A percentile compares a stretch with the other conserved stretches of the same genome.
These are phyloP conservation scores for Orbilia ellipsospora DNA, from an alignment of 2,329 filamentous ascomycete genomes.

Conservation along the genomic window DNA sequence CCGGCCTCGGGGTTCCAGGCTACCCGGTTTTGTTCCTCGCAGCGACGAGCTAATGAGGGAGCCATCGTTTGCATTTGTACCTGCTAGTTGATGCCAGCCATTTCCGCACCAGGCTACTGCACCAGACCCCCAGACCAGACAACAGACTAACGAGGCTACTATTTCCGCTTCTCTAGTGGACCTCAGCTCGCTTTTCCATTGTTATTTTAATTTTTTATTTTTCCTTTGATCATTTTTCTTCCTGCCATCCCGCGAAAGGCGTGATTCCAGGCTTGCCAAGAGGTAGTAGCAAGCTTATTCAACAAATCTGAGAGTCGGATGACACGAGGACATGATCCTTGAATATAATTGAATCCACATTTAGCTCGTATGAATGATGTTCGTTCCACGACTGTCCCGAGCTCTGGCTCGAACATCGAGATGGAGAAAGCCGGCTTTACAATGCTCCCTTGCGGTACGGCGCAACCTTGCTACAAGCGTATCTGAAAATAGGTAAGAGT, in stretches of 20 bases:
- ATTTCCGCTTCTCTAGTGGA: not conserved
- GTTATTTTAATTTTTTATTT: slow-evolving; percentile 1
- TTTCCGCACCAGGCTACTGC: no score
- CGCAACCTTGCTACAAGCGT: slow-evolving; percentile 41
- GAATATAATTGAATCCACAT: slow-evolving; percentile 5
- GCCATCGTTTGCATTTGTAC: no score
- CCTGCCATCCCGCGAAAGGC: slow-evolving; percentile 3
- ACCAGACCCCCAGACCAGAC: no score
- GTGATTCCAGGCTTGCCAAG: slow-evolving; percentile 22
- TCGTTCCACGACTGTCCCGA: slow-evolving; percentile 28
- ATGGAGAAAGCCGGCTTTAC: slow-evolving; percentile 9
- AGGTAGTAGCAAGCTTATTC: slow-evolving; percentile 16
- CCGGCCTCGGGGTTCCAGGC: no score
- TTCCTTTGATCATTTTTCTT: slow-evolving; percentile 1
- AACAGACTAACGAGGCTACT: not conserved
- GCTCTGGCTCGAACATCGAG: slow-evolving; percentile 15
- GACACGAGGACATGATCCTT: slow-evolving; percentile 25
- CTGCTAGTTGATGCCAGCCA: no score
- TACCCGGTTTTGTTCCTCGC: no score
- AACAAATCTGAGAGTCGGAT: slow-evolving; percentile 17
- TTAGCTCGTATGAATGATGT: slow-evolving; percentile 15
- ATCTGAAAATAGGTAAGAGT: slow-evolving; percentile 37
- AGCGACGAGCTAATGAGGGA: no score
- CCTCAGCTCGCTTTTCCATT: not conserved
- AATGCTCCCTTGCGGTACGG: slow-evolving; percentile 9